These are phyloP conservation scores for Dalbergia cochinchinensis DNA, from an alignment of 306 rosid species.

Conservation along the genomic window DNA sequence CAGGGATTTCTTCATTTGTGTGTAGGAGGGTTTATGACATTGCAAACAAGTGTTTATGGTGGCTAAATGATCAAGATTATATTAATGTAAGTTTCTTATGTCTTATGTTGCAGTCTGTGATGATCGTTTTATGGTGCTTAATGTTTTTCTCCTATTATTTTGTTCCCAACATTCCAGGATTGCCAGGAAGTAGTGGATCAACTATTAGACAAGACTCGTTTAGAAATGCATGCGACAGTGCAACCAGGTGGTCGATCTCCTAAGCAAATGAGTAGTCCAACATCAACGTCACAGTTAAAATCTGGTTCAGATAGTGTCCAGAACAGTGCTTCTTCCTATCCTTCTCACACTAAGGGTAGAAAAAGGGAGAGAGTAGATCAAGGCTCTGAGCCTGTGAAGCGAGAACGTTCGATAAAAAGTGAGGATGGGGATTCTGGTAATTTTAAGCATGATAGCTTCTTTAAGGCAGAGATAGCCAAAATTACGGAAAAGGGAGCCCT, in stretches of 20 bases:
- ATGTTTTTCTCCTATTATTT: neutral
- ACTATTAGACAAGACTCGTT: slow-evolving; percentile 65
- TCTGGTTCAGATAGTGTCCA: slow-evolving; percentile 78
- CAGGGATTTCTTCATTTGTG: slow-evolving; percentile 83
- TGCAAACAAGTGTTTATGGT: slow-evolving; percentile 81
- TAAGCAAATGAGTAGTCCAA: slow-evolving; percentile 77
- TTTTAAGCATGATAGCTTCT: slow-evolving; percentile 60
- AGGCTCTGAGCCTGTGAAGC: slow-evolving; percentile 65
- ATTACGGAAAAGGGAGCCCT: slow-evolving; percentile 86
- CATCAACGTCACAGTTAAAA: slow-evolving; percentile 77
- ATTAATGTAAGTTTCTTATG: slow-evolving; percentile 70
- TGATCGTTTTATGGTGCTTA: neutral
- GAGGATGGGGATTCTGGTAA: slow-evolving; percentile 79
- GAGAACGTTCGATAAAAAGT: slow-evolving; percentile 62
- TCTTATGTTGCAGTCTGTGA: neutral
- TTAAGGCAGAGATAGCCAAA: slow-evolving; percentile 74
- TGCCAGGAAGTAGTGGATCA: slow-evolving; percentile 83
- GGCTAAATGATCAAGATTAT: slow-evolving; percentile 83
- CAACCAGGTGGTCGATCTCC: slow-evolving; percentile 91
- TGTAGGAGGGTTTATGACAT: slow-evolving; percentile 90
- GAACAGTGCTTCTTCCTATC: slow-evolving; percentile 67
- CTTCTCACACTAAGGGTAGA: slow-evolving; percentile 72
- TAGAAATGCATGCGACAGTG: slow-evolving; percentile 82
- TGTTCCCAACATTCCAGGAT: slow-evolving; percentile 54
- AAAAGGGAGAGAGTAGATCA: slow-evolving; percentile 88